Percentiles rank a stretch among this genome's conserved stretches.
phyloP scores from a whole-genome alignment of 2,329 filamentous ascomycete genomes.

The Fusarium nodosum region DNA sequence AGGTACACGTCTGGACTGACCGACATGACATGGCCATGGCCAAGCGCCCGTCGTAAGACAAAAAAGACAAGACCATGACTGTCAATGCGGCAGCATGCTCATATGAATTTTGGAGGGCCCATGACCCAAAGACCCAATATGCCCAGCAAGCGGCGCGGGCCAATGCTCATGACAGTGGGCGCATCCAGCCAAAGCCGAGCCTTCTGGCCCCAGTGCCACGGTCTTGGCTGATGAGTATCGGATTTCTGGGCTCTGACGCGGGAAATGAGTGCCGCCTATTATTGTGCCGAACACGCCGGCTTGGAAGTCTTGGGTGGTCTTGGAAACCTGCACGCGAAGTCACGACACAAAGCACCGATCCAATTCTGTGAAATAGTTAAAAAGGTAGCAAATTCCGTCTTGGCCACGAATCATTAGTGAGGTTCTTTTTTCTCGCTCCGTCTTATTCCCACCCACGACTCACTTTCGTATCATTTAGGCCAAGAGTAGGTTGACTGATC shows the following conservation, averaged over 20 bases:
- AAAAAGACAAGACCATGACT: constrained; percentile 18
- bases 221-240: constrained; percentile 48
- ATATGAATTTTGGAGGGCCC: constrained; percentile 16
- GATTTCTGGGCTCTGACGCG: constrained; percentile 41
- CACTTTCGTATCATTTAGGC: constrained; percentile 1
- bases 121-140: constrained; percentile 33
- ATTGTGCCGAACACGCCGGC: constrained; percentile 49
- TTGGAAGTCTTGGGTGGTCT: constrained; percentile 48
- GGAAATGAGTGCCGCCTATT: constrained; percentile 47
- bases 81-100: constrained; percentile 20
- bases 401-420: constrained; percentile 27
- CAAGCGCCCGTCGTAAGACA: constrained; percentile 23
- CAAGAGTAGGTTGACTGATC: constrained; percentile 5
- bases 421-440: constrained; percentile 4
- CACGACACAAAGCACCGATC: constrained; percentile 15
- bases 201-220: constrained; percentile 45
- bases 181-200: constrained; percentile 37
- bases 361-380: constrained; percentile 16
- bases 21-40: constrained; percentile 5
- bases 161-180: constrained; percentile 38
- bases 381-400: constrained; percentile 26
- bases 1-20: constrained; percentile 17
- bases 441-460: constrained; percentile 4
- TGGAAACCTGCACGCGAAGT: constrained; percentile 39
- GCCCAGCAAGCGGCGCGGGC: constrained; percentile 32